Percentiles rank a stretch among this genome's conserved stretches.
These are phyloP conservation scores for Hordeum vulgare DNA, from an alignment of 176 grass and related monocot species.

Conservation along the genomic window DNA sequence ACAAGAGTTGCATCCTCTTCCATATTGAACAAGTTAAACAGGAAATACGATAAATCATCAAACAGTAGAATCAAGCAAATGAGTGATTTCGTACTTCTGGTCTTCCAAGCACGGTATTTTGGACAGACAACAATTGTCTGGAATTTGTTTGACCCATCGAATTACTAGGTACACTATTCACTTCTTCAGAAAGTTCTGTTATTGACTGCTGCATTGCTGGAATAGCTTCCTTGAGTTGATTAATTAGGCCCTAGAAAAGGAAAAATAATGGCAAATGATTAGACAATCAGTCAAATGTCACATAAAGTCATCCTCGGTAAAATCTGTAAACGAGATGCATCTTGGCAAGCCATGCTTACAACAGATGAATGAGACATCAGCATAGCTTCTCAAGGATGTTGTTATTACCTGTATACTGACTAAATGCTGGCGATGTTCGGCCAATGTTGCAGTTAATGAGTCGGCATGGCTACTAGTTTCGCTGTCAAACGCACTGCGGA, in stretches of 20 bases:
- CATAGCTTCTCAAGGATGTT: constrained; percentile 1
- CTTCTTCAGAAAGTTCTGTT: constrained; percentile 83
- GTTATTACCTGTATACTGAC: constrained; percentile 91
- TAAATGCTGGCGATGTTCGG: constrained; percentile 97
- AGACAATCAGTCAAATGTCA: constrained; percentile 16
- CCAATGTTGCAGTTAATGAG: constrained; percentile 79
- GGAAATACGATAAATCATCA: constrained; percentile 12
- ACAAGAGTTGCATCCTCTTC: background rate
- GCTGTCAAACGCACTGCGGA: constrained; percentile 60
- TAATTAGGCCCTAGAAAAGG: constrained; percentile 76
- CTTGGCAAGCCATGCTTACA: background rate
- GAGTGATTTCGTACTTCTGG: constrained; percentile 37
- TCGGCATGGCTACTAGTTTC: constrained; percentile 77
- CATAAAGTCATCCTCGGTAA: constrained; percentile 12
- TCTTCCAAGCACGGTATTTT: constrained; percentile 42
- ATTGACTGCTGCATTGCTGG: constrained; percentile 94
- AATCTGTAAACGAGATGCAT: constrained; percentile 1
- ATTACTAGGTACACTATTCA: constrained; percentile 50
- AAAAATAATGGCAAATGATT: constrained; percentile 22
- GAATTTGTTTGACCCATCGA: constrained; percentile 48
- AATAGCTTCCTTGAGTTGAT: constrained; percentile 96
- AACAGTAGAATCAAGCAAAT: constrained; percentile 18
- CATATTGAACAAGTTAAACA: background rate
- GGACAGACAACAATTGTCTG: constrained; percentile 32
- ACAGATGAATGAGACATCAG: background rate